phyloP scores from a whole-genome alignment of 2,329 filamentous ascomycete species.

The Colletotrichum somersetense region DNA sequence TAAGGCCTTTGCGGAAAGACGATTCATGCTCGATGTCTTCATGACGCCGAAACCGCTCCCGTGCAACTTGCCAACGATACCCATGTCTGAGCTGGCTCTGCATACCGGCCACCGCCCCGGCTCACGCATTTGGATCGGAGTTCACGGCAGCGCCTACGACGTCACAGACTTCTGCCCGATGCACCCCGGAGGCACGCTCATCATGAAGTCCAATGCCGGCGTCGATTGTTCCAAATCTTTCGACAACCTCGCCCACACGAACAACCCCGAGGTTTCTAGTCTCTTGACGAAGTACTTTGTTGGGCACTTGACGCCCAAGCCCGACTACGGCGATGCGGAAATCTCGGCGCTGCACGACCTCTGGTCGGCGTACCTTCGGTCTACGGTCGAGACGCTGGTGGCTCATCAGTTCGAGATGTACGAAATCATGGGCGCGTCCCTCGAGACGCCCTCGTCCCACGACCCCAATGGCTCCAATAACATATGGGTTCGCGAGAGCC shows the following conservation, averaged over 20 bases:
- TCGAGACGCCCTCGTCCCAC: constrained; percentile 26
- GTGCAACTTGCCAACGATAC: constrained; percentile 63
- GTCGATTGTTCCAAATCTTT: constrained; percentile 66
- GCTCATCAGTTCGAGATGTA: constrained; percentile 67
- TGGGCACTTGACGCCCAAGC: constrained; percentile 63
- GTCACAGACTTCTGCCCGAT: constrained; percentile 66
- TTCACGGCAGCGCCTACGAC: constrained; percentile 66
- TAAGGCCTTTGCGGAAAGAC: constrained; percentile 66
- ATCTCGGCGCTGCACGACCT: constrained; percentile 61
- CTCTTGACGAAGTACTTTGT: constrained; percentile 68
- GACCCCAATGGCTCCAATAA: constrained; percentile 45
- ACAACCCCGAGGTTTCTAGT: constrained; percentile 66
- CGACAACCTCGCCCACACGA: constrained; percentile 66
- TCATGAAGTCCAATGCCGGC: constrained; percentile 67
- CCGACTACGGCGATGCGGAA: constrained; percentile 59
- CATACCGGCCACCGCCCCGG: constrained; percentile 64
- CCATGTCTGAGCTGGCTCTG: constrained; percentile 61
- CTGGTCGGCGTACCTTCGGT: constrained; percentile 63
- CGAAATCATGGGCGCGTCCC: constrained; percentile 59
- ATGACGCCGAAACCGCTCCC: constrained; percentile 67
- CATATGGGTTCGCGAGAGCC: constrained; percentile 60
- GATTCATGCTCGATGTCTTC: constrained; percentile 70
- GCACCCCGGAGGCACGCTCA: constrained; percentile 66
- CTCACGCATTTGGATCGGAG: constrained; percentile 63
- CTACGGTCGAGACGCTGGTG: constrained; percentile 63